A percentile compares a stretch with the other conserved stretches of the same genome.
phyloP scores from a whole-genome alignment of 2,329 filamentous ascomycete species.

The Diaporthe longicolla region DNA sequence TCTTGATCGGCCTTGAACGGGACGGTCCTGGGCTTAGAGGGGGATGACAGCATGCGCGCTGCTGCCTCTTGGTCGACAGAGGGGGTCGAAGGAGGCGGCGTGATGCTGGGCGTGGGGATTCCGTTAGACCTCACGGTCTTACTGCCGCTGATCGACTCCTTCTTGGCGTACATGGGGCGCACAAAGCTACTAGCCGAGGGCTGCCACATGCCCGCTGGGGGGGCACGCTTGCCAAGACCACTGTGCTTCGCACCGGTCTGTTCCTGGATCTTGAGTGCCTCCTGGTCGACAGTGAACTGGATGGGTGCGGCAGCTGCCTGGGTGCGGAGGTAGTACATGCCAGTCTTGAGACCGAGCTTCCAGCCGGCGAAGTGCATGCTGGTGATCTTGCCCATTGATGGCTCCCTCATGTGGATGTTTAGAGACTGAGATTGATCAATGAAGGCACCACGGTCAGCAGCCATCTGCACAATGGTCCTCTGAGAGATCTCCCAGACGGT shows the following conservation, averaged over 20 bases:
- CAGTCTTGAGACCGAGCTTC: constrained; percentile 99
- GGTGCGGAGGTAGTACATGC: constrained; percentile 99
- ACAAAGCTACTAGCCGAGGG: constrained; percentile 75
- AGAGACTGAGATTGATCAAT: constrained; percentile 99
- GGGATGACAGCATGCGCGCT: constrained; percentile 65
- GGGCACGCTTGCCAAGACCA: constrained; percentile 78
- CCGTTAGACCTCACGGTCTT: constrained; percentile 67
- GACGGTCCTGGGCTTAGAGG: constrained; percentile 68
- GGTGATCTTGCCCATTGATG: constrained; percentile 99
- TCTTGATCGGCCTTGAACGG: constrained; percentile 83
- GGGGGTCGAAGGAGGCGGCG: constrained; percentile 67
- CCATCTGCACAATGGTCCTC: constrained; percentile 96
- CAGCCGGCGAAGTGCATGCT: constrained; percentile 99
- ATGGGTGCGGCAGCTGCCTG: constrained; percentile 97
- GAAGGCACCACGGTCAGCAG: constrained; percentile 96
- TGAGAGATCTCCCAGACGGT: constrained; percentile 99
- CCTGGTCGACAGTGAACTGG: constrained; percentile 98
- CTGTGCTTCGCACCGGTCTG: constrained; percentile 78
- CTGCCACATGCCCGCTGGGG: constrained; percentile 69
- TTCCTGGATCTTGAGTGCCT: constrained; percentile 90
- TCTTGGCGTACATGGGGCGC: constrained; percentile 75
- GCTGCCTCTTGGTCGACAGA: constrained; percentile 59
- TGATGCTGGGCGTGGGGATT: constrained; percentile 77
- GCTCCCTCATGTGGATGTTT: constrained; percentile 99
- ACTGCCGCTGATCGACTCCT: constrained; percentile 56